These are phyloP conservation scores for Symbiodinium natans DNA, from an alignment of 73 alveolate genomes.

Conservation along the genomic window DNA sequence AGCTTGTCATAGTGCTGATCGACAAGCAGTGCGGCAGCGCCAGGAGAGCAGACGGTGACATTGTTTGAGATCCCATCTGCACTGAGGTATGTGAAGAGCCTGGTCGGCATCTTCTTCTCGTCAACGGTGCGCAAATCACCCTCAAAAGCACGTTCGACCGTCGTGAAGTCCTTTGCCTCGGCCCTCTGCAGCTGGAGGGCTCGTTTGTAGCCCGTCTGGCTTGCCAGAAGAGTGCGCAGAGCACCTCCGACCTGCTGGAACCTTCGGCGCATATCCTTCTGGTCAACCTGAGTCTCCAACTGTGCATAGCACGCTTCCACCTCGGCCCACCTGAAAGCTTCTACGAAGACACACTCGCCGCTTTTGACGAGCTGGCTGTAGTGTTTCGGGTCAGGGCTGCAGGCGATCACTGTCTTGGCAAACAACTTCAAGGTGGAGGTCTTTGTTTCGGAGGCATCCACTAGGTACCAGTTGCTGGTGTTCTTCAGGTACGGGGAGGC, in stretches of 20 bases:
- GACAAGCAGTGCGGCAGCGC: neutral
- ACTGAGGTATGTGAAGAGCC: slow-evolving; percentile 15
- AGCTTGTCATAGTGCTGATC: slow-evolving; percentile 13
- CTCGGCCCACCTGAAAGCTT: too few species aligned
- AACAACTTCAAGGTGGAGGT: neutral
- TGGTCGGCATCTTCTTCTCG: slow-evolving; percentile 15
- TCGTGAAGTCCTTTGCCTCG: slow-evolving; percentile 26
- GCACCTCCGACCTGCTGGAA: too few species aligned
- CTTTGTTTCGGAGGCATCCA: neutral
- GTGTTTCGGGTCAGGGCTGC: slow-evolving; percentile 55
- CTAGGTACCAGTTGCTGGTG: slow-evolving; percentile 14
- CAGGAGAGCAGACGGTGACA: slow-evolving; percentile 15
- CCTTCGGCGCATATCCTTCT: too few species aligned
- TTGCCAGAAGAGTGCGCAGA: slow-evolving; percentile 29
- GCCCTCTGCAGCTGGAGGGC: slow-evolving; percentile 17
- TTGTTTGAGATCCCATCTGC: neutral
- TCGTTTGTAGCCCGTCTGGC: neutral
- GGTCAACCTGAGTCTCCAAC: too few species aligned
- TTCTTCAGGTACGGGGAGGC: neutral
- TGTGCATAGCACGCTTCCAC: too few species aligned
- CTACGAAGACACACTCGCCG: slow-evolving; percentile 10
- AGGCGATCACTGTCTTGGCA: slow-evolving; percentile 38
- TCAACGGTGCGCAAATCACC: neutral
- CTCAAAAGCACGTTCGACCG: neutral
- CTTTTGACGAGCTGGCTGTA: slow-evolving; percentile 23